phyloP scores from a whole-genome alignment of 163 green algal genomes.

The Smithsoniella earleae region DNA sequence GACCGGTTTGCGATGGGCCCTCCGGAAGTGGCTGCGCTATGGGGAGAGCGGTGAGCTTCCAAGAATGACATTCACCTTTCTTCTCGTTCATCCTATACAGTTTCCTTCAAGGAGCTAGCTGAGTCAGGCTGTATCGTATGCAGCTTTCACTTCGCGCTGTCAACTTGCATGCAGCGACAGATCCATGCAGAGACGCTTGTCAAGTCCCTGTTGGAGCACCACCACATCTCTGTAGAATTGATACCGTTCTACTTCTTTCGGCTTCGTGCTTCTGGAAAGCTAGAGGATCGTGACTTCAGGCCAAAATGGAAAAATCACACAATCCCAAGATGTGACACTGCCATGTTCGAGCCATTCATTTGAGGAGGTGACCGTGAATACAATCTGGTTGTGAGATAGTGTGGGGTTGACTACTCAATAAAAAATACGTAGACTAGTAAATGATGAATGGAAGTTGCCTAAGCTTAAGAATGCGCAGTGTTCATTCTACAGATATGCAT shows the following conservation, averaged over 20 bases:
- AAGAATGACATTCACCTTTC: no score
- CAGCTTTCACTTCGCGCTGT: slow-evolving; percentile 20
- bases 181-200: slow-evolving; percentile 19
- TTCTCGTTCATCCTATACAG: no score
- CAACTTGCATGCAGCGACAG: slow-evolving; percentile 24
- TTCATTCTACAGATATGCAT: no score
- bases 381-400: no score
- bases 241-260: slow-evolving; percentile 26
- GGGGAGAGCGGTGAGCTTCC: neutral
- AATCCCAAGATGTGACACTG: neutral
- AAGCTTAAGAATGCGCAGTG: no score
- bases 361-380: no score
- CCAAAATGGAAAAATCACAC: slow-evolving; percentile 11
- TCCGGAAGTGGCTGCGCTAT: neutral
- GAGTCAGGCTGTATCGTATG: neutral
- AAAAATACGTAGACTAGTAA: no score
- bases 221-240: neutral
- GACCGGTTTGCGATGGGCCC: slow-evolving; percentile 13
- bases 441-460: no score
- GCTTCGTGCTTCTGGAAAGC: neutral
- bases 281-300: slow-evolving; percentile 3
- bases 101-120: no score
- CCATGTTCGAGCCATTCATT: neutral
- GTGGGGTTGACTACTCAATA: no score
- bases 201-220: neutral